A percentile compares a stretch with the other conserved stretches of the same genome.
phyloP scores from a whole-genome alignment of 2,329 filamentous ascomycete species.

The Pseudogymnoascus sp. region DNA sequence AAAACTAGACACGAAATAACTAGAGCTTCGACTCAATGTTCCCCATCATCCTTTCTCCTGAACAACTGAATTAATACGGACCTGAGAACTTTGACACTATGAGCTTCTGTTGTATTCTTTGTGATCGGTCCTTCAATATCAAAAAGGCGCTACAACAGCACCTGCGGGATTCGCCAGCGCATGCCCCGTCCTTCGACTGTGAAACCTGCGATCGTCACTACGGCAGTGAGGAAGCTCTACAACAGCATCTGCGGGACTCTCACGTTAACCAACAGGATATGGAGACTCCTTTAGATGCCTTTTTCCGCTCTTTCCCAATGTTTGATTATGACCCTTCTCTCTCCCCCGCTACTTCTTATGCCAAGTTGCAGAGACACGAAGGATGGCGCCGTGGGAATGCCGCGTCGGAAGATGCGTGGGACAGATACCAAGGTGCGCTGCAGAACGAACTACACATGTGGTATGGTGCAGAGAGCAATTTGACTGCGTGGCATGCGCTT shows the following conservation, averaged over 20 bases:
- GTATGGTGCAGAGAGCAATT: conserved; percentile 23
- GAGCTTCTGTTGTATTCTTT: too few relatives aligned
- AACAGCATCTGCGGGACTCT: conserved; percentile 22
- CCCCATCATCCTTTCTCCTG: too few relatives aligned
- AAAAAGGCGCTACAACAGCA: conserved; percentile 16
- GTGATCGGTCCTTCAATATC: background rate
- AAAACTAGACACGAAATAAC: too few relatives aligned
- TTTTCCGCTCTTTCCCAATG: conserved; percentile 22
- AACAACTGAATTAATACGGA: too few relatives aligned
- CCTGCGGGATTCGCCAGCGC: conserved; percentile 14
- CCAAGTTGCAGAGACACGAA: conserved; percentile 23
- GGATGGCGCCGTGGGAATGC: conserved; percentile 16
- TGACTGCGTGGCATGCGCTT: conserved; percentile 21
- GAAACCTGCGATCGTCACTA: conserved; percentile 20
- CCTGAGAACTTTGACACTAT: too few relatives aligned
- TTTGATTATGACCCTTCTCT: conserved; percentile 26
- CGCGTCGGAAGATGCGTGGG: conserved; percentile 18
- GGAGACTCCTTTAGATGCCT: conserved; percentile 21
- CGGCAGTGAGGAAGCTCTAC: conserved; percentile 18
- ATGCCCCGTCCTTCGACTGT: conserved; percentile 19
- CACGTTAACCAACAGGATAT: conserved; percentile 18
- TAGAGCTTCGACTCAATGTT: too few relatives aligned
- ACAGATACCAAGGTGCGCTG: conserved; percentile 21
- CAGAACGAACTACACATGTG: conserved; percentile 20
- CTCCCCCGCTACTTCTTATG: conserved; percentile 25